These are phyloP conservation scores for Fraxinus sp. DNA, from an alignment of 305 asterid genomes.

Conservation along the genomic window DNA sequence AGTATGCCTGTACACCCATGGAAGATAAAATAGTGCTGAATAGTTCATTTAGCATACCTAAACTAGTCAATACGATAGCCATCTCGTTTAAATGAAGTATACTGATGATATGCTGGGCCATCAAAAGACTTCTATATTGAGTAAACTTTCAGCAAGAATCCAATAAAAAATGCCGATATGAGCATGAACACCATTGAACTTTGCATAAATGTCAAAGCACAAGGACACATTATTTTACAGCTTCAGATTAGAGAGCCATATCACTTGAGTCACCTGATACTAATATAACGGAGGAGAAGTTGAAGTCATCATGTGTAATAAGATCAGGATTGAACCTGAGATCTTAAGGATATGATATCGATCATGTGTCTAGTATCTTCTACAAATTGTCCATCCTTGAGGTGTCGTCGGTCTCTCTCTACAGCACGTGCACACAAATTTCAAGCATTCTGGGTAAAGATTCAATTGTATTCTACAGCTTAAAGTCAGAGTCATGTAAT, in stretches of 20 bases:
- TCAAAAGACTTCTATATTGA: background rate
- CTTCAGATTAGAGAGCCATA: background rate
- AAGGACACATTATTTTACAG: background rate
- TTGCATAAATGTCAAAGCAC: background rate
- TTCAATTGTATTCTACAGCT: constrained; percentile 15
- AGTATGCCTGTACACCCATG: background rate
- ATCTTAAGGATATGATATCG: background rate
- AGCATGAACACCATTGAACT: background rate
- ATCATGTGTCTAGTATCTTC: background rate
- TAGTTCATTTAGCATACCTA: background rate
- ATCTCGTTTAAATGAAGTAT: background rate
- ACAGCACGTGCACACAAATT: background rate
- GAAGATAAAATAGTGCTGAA: background rate
- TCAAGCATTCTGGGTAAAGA: background rate
- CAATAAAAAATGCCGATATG: background rate
- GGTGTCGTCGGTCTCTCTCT: background rate
- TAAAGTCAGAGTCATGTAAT: constrained; percentile 20
- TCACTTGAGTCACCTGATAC: background rate
- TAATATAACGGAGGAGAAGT: background rate
- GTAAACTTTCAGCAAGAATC: background rate
- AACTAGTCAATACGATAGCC: background rate
- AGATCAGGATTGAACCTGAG: background rate
- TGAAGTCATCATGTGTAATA: background rate
- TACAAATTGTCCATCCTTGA: background rate
- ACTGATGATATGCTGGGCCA: background rate